These are phyloP conservation scores for Dalbergia cochinchinensis DNA, from an alignment of 306 rosid genomes.

Conservation along the genomic window DNA sequence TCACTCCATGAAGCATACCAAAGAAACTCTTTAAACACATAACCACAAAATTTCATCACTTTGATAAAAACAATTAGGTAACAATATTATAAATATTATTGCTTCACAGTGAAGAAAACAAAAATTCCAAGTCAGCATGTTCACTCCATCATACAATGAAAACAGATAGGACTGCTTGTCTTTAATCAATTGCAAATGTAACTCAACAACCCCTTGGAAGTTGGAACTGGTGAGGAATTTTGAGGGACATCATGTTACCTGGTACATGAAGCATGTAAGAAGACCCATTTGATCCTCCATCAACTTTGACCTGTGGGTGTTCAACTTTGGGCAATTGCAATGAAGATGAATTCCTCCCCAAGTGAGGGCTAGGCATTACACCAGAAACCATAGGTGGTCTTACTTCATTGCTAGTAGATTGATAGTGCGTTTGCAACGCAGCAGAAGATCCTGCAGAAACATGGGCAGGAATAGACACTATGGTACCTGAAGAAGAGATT, in stretches of 20 bases:
- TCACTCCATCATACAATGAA: constrained; percentile 16
- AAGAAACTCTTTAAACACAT: constrained; percentile 15
- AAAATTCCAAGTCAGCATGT: background rate
- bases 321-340: constrained; percentile 67
- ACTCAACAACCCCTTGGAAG: constrained; percentile 33
- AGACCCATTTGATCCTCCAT: constrained; percentile 76
- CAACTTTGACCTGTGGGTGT: constrained; percentile 64
- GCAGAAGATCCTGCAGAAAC: constrained; percentile 60
- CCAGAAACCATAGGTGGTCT: constrained; percentile 66
- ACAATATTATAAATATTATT: background rate
- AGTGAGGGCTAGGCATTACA: constrained; percentile 65
- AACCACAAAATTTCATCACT: constrained; percentile 17
- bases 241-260: constrained; percentile 60
- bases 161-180: constrained; percentile 16
- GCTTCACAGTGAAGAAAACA: constrained; percentile 10
- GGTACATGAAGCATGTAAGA: constrained; percentile 71
- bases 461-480: constrained; percentile 65
- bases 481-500: constrained; percentile 54
- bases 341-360: constrained; percentile 78
- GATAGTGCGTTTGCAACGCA: constrained; percentile 57
- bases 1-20: constrained; percentile 19
- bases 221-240: background rate
- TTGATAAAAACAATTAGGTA: background rate
- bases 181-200: constrained; percentile 34
- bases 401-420: constrained; percentile 60